Evolutionary conservation across 2,329 filamentous ascomycete species (phyloP), one percentile per base, ranked within the genome.

Genomic region (Colletotrichum trifolii): DNA sequence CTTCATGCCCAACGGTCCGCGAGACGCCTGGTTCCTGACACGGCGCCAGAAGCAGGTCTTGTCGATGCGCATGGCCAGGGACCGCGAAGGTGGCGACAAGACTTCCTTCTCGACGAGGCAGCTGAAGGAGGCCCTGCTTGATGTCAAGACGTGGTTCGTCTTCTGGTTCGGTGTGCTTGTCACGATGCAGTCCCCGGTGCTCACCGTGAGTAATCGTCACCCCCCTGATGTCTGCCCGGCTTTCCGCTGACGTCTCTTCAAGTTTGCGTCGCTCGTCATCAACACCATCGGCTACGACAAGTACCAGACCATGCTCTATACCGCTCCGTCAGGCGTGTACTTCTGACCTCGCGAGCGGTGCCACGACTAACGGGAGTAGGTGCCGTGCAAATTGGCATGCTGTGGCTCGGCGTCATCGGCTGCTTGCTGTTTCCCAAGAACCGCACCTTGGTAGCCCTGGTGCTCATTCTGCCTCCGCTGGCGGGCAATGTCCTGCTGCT

Each of bases 201-300:
- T 83, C 7, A 82, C 79, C 1, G 75, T 77, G 60, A 61, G 70
- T 53, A 17, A 0, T 2, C 8, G 2, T 2, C 35, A n/a, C 13
- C 5, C 6, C 7, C 11, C 8, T 8, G 3, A 6, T 2, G 1
- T 10, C 6, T n/a, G 1, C 1, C 6, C 7, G 0, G 2, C 17
- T 17, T 17, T 17, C 17, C 15, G 11, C 39, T 61, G 45, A 62
- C 45, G 6, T 6, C 1, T 0, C 2, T 45, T 42, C 8, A 55
- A 80, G 71, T 85, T 85, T 65, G 81, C 82, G 2, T 82, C 81
- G 0, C 75, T 85, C 6, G 78, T 85, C 17, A 85, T 85, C 70
- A 79, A 80, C 48, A 75, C 73, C 10, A 75, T 83, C 6, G 81
- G 81, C 1, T 83, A 82, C 70, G 72, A 75, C 47, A 74, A 78